Percentiles rank a stretch among this genome's conserved stretches.
These are phyloP conservation scores for Cyclocybe aegerita DNA, from an alignment of 768 basidiomycete species.

Conservation along the genomic window DNA sequence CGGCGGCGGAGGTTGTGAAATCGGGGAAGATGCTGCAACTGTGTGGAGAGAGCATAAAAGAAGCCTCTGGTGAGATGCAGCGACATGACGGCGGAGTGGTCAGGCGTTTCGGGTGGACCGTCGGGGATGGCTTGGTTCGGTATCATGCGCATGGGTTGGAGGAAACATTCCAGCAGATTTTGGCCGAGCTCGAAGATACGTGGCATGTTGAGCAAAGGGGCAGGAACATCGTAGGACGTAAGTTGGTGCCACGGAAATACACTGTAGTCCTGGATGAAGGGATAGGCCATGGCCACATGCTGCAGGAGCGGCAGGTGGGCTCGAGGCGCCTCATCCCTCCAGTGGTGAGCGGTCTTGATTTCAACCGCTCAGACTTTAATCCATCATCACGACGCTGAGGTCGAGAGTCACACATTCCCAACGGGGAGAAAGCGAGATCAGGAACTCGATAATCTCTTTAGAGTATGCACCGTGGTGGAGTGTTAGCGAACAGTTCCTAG, in stretches of 20 bases:
- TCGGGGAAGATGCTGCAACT: no score
- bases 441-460: background rate
- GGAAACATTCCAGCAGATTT: conserved; percentile 3
- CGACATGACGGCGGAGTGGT: no score
- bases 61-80: no score
- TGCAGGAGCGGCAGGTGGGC: background rate
- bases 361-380: no score
- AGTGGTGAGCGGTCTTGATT: no score
- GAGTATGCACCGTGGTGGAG: background rate
- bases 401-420: conserved; percentile 3
- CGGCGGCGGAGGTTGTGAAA: no score
- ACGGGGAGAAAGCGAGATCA: background rate
- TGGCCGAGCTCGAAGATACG: conserved; percentile 1
- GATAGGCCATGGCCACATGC: background rate
- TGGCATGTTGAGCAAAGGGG: background rate
- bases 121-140: no score
- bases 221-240: background rate
- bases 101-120: no score
- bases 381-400: background rate
- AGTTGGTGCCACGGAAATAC: conserved; percentile 4
- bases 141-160: background rate
- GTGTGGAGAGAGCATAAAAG: no score
- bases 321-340: background rate
- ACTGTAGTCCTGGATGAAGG: background rate
- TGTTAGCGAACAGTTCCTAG: background rate